Conservation (phyloP, 2,329 filamentous ascomycete genomes). For the Aspergillus aculeatus region DNA sequence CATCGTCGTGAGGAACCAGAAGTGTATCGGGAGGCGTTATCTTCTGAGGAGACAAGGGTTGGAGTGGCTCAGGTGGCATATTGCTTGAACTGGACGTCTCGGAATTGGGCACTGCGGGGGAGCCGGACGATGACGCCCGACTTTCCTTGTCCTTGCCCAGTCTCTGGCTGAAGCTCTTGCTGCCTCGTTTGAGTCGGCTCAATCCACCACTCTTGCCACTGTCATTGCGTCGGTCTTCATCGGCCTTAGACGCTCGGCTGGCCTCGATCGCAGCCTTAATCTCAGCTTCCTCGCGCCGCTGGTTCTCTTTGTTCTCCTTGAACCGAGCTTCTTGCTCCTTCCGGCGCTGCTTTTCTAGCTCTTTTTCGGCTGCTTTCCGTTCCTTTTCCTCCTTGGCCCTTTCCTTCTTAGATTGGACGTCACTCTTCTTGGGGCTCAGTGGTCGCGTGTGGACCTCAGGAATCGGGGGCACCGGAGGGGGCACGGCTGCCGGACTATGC, state of each 20-base stretch:
- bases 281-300: slow-evolving; percentile 58
- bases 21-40: neutral
- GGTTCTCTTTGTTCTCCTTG: slow-evolving; percentile 51
- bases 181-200: slow-evolving; percentile 66
- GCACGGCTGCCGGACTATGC: slow-evolving; percentile 18
- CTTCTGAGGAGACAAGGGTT: slow-evolving; percentile 3
- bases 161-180: slow-evolving; percentile 76
- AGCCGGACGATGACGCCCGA: slow-evolving; percentile 28
- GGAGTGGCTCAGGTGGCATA: slow-evolving; percentile 14
- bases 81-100: slow-evolving; percentile 18
- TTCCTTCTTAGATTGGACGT: slow-evolving; percentile 69
- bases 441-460: slow-evolving; percentile 34
- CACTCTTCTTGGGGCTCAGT: slow-evolving; percentile 58
- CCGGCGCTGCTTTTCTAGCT: slow-evolving; percentile 54
- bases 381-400: slow-evolving; percentile 58
- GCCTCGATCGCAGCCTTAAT: slow-evolving; percentile 63
- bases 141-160: slow-evolving; percentile 50
- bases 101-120: slow-evolving; percentile 19
- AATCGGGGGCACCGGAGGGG: slow-evolving; percentile 30
- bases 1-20: slow-evolving; percentile 16
- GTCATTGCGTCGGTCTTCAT: slow-evolving; percentile 47
- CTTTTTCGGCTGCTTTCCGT: slow-evolving; percentile 49
- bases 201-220: slow-evolving; percentile 48
- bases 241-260: slow-evolving; percentile 62
- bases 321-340: slow-evolving; percentile 56